phyloP scores from a whole-genome alignment of 1,284 basidiomycete genomes.

The Ceratobasidium sp. region DNA sequence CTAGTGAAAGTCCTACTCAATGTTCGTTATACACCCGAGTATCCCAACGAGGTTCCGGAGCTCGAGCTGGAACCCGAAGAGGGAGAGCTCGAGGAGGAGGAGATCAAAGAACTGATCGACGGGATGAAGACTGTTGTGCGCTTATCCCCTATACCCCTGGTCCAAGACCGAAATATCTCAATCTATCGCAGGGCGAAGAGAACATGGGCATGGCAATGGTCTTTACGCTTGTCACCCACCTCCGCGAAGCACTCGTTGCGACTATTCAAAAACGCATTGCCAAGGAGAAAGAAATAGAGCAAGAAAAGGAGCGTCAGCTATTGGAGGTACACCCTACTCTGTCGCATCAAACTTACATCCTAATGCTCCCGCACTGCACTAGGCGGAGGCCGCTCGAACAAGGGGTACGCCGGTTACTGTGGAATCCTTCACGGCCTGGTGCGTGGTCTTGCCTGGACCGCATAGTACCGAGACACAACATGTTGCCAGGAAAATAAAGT shows the following conservation, averaged over 20 bases:
- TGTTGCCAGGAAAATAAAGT: conserved; percentile 65
- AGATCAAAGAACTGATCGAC: conserved; percentile 62
- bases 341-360: neutral
- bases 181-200: conserved; percentile 76
- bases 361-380: conserved; percentile 23
- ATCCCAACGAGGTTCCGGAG: conserved; percentile 79
- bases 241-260: conserved; percentile 77
- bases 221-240: conserved; percentile 88
- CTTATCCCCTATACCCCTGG: conserved; percentile 43
- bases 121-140: conserved; percentile 71
- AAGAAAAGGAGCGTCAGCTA: conserved; percentile 71
- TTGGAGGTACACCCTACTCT: conserved; percentile 65
- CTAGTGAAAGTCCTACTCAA: conserved; percentile 78
- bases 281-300: conserved; percentile 66
- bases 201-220: conserved; percentile 98
- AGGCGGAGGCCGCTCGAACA: conserved; percentile 89
- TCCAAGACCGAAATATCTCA: conserved; percentile 25
- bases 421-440: conserved; percentile 78
- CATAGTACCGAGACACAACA: neutral
- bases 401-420: conserved; percentile 88
- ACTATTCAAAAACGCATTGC: conserved; percentile 69
- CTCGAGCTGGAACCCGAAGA: conserved; percentile 72
- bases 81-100: conserved; percentile 69
- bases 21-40: conserved; percentile 72
- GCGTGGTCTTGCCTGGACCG: neutral